Percentiles rank a stretch among this genome's conserved stretches.
phyloP scores from a whole-genome alignment of 2,329 filamentous ascomycete genomes.

The Zymoseptoria tritici region DNA sequence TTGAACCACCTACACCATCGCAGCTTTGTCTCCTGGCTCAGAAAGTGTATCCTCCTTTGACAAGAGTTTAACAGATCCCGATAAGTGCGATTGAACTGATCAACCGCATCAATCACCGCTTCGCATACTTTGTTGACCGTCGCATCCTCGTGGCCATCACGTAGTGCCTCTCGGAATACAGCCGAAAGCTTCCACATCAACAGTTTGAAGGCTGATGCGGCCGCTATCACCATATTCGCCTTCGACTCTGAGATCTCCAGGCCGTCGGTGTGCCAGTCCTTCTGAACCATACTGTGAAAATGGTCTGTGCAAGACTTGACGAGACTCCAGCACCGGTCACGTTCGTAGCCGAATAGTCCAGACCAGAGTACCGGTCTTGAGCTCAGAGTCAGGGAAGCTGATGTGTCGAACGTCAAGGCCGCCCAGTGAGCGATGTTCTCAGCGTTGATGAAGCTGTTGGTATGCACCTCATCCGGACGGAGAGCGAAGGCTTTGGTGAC shows the following conservation, averaged over 20 bases:
- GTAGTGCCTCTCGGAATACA: slow-evolving; percentile 8
- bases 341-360: slow-evolving; percentile 5
- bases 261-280: slow-evolving; percentile 3
- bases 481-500: slow-evolving; percentile 3
- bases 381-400: slow-evolving; percentile 6
- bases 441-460: slow-evolving; percentile 8
- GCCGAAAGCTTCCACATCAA: slow-evolving; percentile 7
- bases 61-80: slow-evolving; percentile 6
- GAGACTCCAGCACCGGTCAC: slow-evolving; percentile 8
- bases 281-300: slow-evolving; percentile 2
- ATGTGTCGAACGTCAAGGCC: slow-evolving; percentile 8
- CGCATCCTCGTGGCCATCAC: slow-evolving; percentile 8
- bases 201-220: slow-evolving; percentile 7
- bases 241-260: slow-evolving; percentile 6
- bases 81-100: slow-evolving; percentile 5
- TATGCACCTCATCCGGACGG: slow-evolving; percentile 3
- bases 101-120: slow-evolving; percentile 1
- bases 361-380: slow-evolving; percentile 7
- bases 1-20: not conserved
- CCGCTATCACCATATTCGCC: slow-evolving; percentile 5
- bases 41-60: slow-evolving; percentile 4
- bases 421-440: slow-evolving; percentile 11
- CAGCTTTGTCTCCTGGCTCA: slow-evolving; percentile 6
- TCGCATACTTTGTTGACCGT: slow-evolving; percentile 2
- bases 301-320: slow-evolving; percentile 8